These are phyloP conservation scores for Potentilla sterilis DNA, from an alignment of 306 rosid species.

Conservation along the genomic window DNA sequence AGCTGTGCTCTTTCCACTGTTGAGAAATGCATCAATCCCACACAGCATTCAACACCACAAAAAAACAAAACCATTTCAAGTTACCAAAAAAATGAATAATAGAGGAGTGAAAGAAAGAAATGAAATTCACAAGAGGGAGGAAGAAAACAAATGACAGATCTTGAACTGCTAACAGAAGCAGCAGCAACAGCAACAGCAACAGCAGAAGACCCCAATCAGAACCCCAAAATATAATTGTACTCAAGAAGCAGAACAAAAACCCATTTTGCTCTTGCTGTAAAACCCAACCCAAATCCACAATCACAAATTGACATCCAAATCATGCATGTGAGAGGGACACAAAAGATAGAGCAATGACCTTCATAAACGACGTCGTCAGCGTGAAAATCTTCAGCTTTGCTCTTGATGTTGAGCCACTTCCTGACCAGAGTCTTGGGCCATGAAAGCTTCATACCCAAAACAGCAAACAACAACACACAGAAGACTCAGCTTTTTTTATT, in stretches of 20 bases:
- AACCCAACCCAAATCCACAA: slow-evolving; percentile 30
- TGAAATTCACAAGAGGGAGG: slow-evolving; percentile 27
- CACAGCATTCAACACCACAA: slow-evolving; percentile 22
- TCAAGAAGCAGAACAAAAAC: slow-evolving; percentile 23
- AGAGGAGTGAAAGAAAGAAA: not conserved
- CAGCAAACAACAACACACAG: slow-evolving; percentile 31
- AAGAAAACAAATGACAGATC: slow-evolving; percentile 57
- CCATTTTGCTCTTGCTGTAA: slow-evolving; percentile 13
- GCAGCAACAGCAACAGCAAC: not conserved
- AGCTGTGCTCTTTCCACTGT: slow-evolving; percentile 64
- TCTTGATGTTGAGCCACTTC: slow-evolving; percentile 96
- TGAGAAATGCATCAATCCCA: slow-evolving; percentile 30
- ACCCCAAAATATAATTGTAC: slow-evolving; percentile 19
- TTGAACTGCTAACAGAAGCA: slow-evolving; percentile 34
- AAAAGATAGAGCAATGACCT: slow-evolving; percentile 50
- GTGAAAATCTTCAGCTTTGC: slow-evolving; percentile 82
- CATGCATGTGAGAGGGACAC: slow-evolving; percentile 26
- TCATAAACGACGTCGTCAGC: slow-evolving; percentile 69
- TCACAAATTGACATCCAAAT: slow-evolving; percentile 31
- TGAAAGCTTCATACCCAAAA: slow-evolving; percentile 67
- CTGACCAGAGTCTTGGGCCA: slow-evolving; percentile 96
- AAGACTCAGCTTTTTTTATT: not conserved
- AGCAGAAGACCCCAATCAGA: slow-evolving; percentile 22
- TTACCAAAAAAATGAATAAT: not conserved
- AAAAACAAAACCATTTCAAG: slow-evolving; percentile 23